phyloP scores from a whole-genome alignment of 2,329 filamentous ascomycete genomes.

The Fusarium chlamydosporum region DNA sequence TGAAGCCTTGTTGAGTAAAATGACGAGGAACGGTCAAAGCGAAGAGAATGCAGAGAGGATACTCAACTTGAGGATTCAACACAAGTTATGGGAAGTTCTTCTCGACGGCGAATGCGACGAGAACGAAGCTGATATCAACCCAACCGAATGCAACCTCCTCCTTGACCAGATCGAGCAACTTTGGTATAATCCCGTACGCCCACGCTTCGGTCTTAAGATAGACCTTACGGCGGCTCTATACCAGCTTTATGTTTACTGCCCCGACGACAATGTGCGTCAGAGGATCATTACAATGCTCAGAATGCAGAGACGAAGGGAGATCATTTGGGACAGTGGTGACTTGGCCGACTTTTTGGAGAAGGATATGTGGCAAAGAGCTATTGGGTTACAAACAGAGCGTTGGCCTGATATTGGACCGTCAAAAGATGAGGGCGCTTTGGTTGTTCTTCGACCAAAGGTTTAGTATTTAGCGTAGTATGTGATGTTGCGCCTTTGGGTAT shows the following conservation, averaged over 20 bases:
- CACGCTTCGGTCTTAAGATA: conserved; percentile 18
- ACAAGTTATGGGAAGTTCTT: conserved; percentile 15
- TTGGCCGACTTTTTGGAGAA: conserved; percentile 18
- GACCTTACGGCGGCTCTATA: conserved; percentile 13
- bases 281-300: conserved; percentile 7
- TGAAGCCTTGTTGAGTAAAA: not conserved
- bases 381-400: conserved; percentile 3
- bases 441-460: conserved; percentile 10
- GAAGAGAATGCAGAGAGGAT: not conserved
- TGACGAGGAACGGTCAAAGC: rapidly evolving
- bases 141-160: not conserved
- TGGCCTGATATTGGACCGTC: conserved; percentile 28
- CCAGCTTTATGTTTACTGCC: conserved; percentile 21
- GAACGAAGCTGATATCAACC: conserved; percentile 1
- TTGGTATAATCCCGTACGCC: conserved; percentile 10
- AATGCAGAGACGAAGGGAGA: conserved; percentile 10
- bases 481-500: rapidly evolving
- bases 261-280: not conserved
- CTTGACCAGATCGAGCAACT: conserved; percentile 11
- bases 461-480: not conserved
- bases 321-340: conserved; percentile 7
- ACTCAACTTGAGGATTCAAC: conserved; percentile 15
- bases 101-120: not conserved
- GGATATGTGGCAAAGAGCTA: conserved; percentile 3
- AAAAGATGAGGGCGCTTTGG: not conserved